Conservation (phyloP, 257 asterid species). For the Solanum etuberosum region DNA sequence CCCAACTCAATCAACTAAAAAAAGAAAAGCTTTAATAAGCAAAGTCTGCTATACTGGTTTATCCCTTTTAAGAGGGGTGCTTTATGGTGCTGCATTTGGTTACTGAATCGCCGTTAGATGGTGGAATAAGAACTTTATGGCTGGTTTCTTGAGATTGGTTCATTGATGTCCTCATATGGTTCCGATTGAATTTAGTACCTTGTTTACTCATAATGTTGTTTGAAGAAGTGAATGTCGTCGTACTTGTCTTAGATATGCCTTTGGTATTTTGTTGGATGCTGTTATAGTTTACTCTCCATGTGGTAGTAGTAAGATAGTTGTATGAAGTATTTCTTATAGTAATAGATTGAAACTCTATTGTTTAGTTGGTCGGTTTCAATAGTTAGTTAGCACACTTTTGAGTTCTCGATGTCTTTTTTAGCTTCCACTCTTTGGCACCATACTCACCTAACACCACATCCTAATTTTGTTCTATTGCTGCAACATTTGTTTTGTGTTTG, state of each 20-base stretch:
- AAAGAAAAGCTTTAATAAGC: background rate
- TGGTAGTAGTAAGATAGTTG: background rate
- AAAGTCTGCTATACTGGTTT: background rate
- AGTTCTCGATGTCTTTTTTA: background rate
- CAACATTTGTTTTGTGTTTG: background rate
- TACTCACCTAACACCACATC: background rate
- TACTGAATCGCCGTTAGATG: background rate
- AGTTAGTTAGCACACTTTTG: background rate
- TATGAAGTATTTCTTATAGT: background rate
- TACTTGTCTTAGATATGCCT: background rate
- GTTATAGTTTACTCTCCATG: background rate
- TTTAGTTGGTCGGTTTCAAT: background rate
- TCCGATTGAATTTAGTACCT: background rate
- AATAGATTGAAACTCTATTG: background rate
- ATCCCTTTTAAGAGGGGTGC: background rate
- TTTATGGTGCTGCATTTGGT: background rate
- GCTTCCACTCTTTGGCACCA: background rate
- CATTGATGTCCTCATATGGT: background rate
- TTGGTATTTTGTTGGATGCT: background rate
- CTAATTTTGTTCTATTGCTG: background rate
- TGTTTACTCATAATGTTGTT: background rate
- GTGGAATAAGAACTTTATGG: background rate
- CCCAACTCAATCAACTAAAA: background rate
- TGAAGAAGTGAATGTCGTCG: background rate
- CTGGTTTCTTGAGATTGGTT: background rate